Base-by-base conservation (phyloP, 805 yeast genomes). In the Pichia thaimueangensis region DNA sequence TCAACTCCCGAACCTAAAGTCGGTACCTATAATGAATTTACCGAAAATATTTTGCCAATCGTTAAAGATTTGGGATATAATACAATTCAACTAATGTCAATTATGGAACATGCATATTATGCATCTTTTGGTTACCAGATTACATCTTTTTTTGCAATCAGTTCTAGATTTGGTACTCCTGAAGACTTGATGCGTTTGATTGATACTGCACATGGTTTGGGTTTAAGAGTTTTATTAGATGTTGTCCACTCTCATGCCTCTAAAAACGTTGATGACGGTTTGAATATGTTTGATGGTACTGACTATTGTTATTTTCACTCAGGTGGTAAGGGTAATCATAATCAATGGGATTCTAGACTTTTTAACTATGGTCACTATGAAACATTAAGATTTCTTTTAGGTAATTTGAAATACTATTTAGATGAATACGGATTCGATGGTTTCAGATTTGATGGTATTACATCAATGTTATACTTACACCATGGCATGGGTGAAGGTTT, bases 61-160 rank as follows among this genome's bases (percentile, higher is more conserved):
- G 86, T 91, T 52, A 79, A 78, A 52, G 76, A 82, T 48, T 71
- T 89, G 46, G 97, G 97, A 29, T 91, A 91, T 63, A 87, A 93
- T 62, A 80, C 95, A 5, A 83, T 91, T 54, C 98, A 91, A 65
- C 71, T 91, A 57, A 91, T 91, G 98, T 97, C 98, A 0, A 75
- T 91, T 34, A 91, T 91, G 98, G 98, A 91, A 64, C 98, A 91
- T 61, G 97, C 98, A 2, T 91, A 91, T 60, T 91, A 91, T 61
- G 98, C 97, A 1, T 86, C 96, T 2, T 91, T 91, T 60, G 98
- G 98, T n/a, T 91, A 91, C 61, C 98, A 91, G 63, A 80, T 91
- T 22, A 89, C 97, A 19, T 85, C 82, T 46, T 93, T 91, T 60
- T 91, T 85, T 60, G 97, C 97, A 2, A 71, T 76, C 20, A 80